phyloP scores from a whole-genome alignment of 345 rosid genomes.

The Durio zibethinus region DNA sequence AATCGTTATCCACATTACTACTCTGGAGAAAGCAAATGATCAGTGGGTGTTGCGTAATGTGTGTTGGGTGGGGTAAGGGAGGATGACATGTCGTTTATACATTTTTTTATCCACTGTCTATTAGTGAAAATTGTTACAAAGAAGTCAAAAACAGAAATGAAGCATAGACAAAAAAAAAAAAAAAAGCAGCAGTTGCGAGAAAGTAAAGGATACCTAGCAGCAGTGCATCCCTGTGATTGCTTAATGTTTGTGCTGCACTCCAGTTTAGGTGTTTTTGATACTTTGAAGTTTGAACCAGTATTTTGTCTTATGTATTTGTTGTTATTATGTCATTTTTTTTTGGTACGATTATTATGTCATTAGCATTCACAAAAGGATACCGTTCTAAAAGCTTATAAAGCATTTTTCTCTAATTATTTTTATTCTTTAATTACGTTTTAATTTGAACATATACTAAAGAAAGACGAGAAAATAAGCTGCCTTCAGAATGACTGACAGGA shows the following conservation, averaged over 20 bases:
- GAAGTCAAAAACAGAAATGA: neutral
- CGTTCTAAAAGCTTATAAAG: neutral
- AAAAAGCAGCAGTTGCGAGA: neutral
- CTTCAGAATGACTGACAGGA: conserved; percentile 60
- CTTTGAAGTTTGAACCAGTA: too few relatives aligned
- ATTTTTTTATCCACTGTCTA: neutral
- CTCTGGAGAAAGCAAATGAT: neutral
- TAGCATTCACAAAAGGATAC: neutral
- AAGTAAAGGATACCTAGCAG: neutral
- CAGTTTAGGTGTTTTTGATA: too few relatives aligned
- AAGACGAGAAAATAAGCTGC: conserved; percentile 53
- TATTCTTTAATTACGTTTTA: neutral
- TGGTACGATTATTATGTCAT: neutral
- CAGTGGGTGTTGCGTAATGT: too few relatives aligned
- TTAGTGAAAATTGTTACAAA: neutral
- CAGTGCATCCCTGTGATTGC: neutral
- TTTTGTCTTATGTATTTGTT: too few relatives aligned
- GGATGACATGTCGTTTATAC: neutral
- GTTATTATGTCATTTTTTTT: too few relatives aligned
- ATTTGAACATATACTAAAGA: conserved; percentile 59
- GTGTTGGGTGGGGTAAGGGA: neutral
- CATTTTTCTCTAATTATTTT: neutral
- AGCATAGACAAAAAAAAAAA: too few relatives aligned
- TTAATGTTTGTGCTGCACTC: conserved; percentile 9
- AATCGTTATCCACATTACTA: neutral